phyloP scores from a whole-genome alignment of 2,329 filamentous ascomycete genomes.

The Malbranchea zuffiana region DNA sequence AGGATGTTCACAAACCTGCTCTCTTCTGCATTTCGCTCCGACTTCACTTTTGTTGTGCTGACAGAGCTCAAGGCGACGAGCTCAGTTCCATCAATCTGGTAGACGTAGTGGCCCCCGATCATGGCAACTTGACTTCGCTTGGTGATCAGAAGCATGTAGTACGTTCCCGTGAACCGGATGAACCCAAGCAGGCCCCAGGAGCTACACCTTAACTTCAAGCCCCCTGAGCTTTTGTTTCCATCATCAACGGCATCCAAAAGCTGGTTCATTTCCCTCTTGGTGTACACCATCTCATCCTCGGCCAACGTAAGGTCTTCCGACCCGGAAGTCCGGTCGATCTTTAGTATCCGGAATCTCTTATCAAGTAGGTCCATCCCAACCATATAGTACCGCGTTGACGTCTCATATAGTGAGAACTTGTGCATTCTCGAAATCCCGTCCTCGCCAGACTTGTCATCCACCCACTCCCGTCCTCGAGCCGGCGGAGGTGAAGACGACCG shows the following conservation, averaged over 20 bases:
- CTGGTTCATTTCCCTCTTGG: constrained; percentile 81
- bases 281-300: constrained; percentile 93
- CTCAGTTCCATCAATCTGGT: constrained; percentile 89
- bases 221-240: constrained; percentile 82
- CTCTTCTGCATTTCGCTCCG: constrained; percentile 82
- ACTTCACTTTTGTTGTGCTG: constrained; percentile 53
- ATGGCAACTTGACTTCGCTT: constrained; percentile 94
- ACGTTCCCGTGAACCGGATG: constrained; percentile 87
- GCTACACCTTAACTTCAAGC: constrained; percentile 77
- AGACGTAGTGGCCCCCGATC: constrained; percentile 90
- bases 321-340: constrained; percentile 83
- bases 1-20: constrained; percentile 78
- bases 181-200: constrained; percentile 93
- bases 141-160: constrained; percentile 94
- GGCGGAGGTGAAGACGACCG: constrained; percentile 30
- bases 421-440: constrained; percentile 59
- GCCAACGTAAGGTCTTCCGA: constrained; percentile 68
- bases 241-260: constrained; percentile 91
- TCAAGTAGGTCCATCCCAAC: constrained; percentile 88
- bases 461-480: constrained; percentile 28
- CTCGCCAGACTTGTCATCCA: constrained; percentile 24
- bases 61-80: constrained; percentile 74
- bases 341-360: constrained; percentile 77
- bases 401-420: constrained; percentile 96
- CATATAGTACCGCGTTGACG: constrained; percentile 82